Evolutionary conservation across 108 stramenopile genomes (phyloP), one percentile per base, ranked within the genome.

Genomic region (Nitzschia sp.): DNA sequence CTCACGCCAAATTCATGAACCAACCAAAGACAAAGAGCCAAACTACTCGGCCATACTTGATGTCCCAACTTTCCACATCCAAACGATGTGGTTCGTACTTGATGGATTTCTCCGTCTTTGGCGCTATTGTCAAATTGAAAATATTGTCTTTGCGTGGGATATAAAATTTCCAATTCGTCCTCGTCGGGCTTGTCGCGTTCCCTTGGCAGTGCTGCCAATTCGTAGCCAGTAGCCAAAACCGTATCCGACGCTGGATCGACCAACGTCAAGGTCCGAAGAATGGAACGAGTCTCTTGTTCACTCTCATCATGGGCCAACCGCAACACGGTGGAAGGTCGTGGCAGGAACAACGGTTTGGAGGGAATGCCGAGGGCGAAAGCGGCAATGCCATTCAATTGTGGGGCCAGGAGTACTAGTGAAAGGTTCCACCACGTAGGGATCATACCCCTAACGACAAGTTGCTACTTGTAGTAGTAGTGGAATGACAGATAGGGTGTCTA

Each of bases 111-210:
- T 51, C 30, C 24, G 8, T 72, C 28, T 23, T 17, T 47, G 18
- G 36, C 62, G 11, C 28, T 25, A 9, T 59, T 46, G n/a, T 45
- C 26, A 54, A 76, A 76, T 42, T 59, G 48, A 62, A 76, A 80
- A 49, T 65, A 60, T 46, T 75, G 56, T 28, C 64, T 32, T 6
- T 23, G 54, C 13, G 71, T 80, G 21, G 74, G 70, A 61, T 76
- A 80, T 32, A 65, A 66, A 32, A 66, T 59, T 71, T 80, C 79
- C 26, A 80, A 62, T 46, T 80, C 79, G 34, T 80, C 79, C 59
- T 80, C 79, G 15, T 76, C 79, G 9, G 60, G 60, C 17, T 25
- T 30, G 33, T 61, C 60, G 21, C 49, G 49, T 19, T 61, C 60
- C 42, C 42, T 36, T 61, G 60, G 60, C 3, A 38, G 21, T 17